Base-by-base conservation (phyloP, 225 moss, liverwort and hornwort genomes). In the Pleurozium schreberi region DNA sequence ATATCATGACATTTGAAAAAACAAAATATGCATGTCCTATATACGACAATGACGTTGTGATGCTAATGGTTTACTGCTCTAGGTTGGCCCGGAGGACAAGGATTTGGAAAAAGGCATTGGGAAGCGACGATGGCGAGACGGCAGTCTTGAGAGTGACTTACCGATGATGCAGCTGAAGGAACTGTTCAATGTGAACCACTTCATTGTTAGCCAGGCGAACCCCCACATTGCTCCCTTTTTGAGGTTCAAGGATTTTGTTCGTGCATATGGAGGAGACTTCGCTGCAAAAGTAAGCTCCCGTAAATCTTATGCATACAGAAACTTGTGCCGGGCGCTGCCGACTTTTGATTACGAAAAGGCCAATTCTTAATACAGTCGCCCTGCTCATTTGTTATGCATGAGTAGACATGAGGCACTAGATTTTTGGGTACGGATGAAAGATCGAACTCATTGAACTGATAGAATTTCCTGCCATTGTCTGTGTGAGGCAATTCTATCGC, bases 141-240 rank as follows among this genome's bases (percentile, higher is more conserved):
- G 99, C 42, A 97, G 95, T 75, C 93, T 99, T 71, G 97, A 99
- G 92, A 99, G 97, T 88, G 99, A 99, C 88, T 93, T 99, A 85
- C 99, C 99, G 73, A 99, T 99, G 99, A 92, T 97, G 91, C 97
- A 97, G 88, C 93, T 99, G 82, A 99, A 99, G 92, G 99, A 99
- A 85, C 91, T 99, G 49, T 99, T 99, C 71, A 99, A 99, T 87
- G 99, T 99, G 38, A 99, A 99, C 89, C 99, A 99, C 93, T 99
- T 96, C 53, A 96, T 99, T 59, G 99, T 99, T 88, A 99, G 99
- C 93, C 99, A 99, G 90, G 97, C 99, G 42, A 99, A 99, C 92
- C 99, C 99, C 78, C 99, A 99, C 81, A 99, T 99, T 87, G 95
- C 99, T 85, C 99, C 97, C 19, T 94, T 97, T 79, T 91, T 99